Evolutionary conservation across 2,329 filamentous ascomycete species (phyloP).

Genomic region (Colletotrichum sp.): DNA sequence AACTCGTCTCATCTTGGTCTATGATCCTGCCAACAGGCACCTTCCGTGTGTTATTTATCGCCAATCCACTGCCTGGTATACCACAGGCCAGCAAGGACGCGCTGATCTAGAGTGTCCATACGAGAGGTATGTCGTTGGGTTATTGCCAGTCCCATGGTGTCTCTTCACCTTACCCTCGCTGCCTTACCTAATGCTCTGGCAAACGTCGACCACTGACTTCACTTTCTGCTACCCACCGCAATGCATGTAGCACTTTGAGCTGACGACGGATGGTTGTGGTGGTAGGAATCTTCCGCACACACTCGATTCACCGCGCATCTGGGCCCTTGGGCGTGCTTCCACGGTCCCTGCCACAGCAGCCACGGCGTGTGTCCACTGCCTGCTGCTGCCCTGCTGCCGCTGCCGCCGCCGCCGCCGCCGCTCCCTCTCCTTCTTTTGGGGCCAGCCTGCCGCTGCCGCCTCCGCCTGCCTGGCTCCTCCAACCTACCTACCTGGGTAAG

Average conservation of each 20-base stretch:
- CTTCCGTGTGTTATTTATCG: neutral
- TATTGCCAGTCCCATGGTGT: neutral
- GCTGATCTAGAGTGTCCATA: neutral
- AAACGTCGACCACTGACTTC: neutral
- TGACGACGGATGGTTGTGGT: neutral
- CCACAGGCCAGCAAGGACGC: neutral
- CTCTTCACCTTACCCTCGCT: neutral
- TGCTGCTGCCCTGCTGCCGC: neutral
- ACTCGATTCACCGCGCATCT: neutral
- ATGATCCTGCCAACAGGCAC: neutral
- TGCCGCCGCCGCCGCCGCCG: neutral
- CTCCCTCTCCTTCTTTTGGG: neutral
- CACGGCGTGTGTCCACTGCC: neutral
- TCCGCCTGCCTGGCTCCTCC: neutral
- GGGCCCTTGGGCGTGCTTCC: conserved; percentile 5
- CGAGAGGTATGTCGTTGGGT: neutral
- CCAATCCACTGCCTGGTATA: neutral
- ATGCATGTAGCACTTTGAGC: neutral
- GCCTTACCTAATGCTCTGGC: neutral
- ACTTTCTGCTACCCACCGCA: neutral
- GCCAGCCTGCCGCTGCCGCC: neutral
- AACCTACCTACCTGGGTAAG: neutral
- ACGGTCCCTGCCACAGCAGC: neutral
- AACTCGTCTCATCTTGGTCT: neutral
- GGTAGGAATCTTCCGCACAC: neutral